Evolutionary conservation across 768 basidiomycete species (phyloP), one percentile per base, ranked within the genome.

Genomic region (Phylloporus sp.): DNA sequence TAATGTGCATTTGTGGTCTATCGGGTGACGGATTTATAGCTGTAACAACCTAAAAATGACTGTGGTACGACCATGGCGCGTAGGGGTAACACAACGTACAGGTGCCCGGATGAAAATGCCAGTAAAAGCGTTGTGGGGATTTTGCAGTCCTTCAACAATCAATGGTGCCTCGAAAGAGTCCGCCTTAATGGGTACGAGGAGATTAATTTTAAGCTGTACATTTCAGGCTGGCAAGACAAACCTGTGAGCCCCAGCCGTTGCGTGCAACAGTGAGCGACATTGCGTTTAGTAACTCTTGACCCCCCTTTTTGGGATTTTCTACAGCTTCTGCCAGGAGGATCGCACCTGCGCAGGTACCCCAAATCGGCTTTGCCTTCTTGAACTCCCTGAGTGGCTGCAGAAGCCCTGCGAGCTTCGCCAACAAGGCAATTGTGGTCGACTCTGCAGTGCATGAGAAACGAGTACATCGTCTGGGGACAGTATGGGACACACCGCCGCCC

Each of bases 331-430:
- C 78, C 37, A 97, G 78, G 17, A 97, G 71, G 43, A 97, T 96
- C 32, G 93, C 93, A 10, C 95, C 94, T 0, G 94, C 94, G 66
- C 94, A 98, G 0, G 92, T 96, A 3, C 94, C 94, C 92, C 92
- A 98, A 3, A 93, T 79, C 0, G 90, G 82, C 60, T 86, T 90
- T 1, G 59, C 63, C 53, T 71, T 71, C n/a, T 83, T 72, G 53
- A 93, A 94, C 29, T 78, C 74, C 29, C 78, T 74, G 5, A 98
- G 72, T 7, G 89, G 90, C n/a, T 86, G 81, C 14, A 92, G 63
- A 32, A 98, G 76, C 1, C 90, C 90, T 1, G 84, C 77, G 23
- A 83, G 74, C 44, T 76, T 76, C 23, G 82, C 89, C 17, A 86
- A 74, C 39, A 89, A 74, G 2, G 83, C 88, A 50, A 98, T 97